Base-by-base conservation (phyloP, 768 basidiomycete species). In the Sistotremastrum niveocremeum region DNA sequence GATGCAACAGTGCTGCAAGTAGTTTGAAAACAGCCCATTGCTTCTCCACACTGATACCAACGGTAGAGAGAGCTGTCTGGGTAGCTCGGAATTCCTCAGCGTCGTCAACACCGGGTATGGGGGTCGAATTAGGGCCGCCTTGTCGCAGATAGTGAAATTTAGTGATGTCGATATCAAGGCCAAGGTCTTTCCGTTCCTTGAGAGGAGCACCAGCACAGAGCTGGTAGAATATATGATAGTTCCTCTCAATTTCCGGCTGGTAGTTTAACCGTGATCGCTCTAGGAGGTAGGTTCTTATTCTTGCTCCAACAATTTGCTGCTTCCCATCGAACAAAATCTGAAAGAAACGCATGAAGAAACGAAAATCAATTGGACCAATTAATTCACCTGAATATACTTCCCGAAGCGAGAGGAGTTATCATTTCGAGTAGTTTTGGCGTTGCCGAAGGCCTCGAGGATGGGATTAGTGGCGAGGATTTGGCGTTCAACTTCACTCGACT, bases 221-320 rank as follows among this genome's bases (percentile, higher is more conserved):
- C 61, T 99, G 95, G 65, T 99, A 98, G 72, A 99, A 99, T 56
- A 99, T 97, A 63, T 99, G 95, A 65, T 98, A 99, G 65, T 99
- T 99, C 49, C 95, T 81, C 63, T 99, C 95, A 39, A 86, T 91
- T 48, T 85, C 71, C 11, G 95, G 94, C 63, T 99, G 95, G 64
- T 94, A 97, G 48, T 97, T 93, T 51, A 99, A 84, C 50, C 95
- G 81, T 37, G 95, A 97, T 37, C 95, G 88, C 60, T 99, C 95
- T 51, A 99, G 71, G 32, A 99, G 77, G 67, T 99, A 99, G 44
- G 95, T 99, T 55, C 95, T 81, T 55, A 99, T 97, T n/a, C 94
- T 80, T 4, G 95, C 95, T 42, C 95, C 95, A 51, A 98, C 91
- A 53, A 99, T 99, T 60, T 93, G 87, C 67, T 95, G 90, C 53